A percentile compares a stretch with the other conserved stretches of the same genome.
These are phyloP conservation scores for Adansonia gregorii DNA, from an alignment of 441 rosid genomes.

Conservation along the genomic window DNA sequence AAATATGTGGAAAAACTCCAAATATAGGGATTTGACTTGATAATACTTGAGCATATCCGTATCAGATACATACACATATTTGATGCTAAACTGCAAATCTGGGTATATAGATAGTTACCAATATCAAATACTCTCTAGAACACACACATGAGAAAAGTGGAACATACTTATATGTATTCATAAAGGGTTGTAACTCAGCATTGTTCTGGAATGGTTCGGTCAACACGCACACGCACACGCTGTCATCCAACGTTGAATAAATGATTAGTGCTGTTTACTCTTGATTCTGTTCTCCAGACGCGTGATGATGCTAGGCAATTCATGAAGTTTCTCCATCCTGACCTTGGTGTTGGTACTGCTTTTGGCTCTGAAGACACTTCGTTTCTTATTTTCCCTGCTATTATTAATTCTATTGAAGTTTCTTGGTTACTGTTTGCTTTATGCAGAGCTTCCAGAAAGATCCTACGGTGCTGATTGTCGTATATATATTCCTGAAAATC, in stretches of 20 bases:
- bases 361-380: slow-evolving; percentile 14
- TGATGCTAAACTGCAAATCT: too few species aligned
- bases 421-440: background rate
- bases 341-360: slow-evolving; percentile 89
- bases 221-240: background rate
- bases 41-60: too few species aligned
- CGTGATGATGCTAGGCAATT: slow-evolving; percentile 97
- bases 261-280: slow-evolving; percentile 34
- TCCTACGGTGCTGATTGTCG: slow-evolving; percentile 98
- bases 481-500: slow-evolving; percentile 77
- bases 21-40: too few species aligned
- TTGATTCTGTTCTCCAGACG: slow-evolving; percentile 51
- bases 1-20: too few species aligned
- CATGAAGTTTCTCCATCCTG: slow-evolving; percentile 99
- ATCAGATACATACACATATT: too few species aligned
- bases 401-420: slow-evolving; percentile 8
- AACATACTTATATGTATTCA: background rate
- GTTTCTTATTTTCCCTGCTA: background rate
- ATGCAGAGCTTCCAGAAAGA: slow-evolving; percentile 97
- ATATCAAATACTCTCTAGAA: background rate
- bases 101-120: too few species aligned
- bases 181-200: background rate
- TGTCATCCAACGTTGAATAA: background rate
- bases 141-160: background rate
- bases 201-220: background rate